Evolutionary conservation across 306 rosid genomes (phyloP).

Genomic region (Adenanthera pavonina): DNA sequence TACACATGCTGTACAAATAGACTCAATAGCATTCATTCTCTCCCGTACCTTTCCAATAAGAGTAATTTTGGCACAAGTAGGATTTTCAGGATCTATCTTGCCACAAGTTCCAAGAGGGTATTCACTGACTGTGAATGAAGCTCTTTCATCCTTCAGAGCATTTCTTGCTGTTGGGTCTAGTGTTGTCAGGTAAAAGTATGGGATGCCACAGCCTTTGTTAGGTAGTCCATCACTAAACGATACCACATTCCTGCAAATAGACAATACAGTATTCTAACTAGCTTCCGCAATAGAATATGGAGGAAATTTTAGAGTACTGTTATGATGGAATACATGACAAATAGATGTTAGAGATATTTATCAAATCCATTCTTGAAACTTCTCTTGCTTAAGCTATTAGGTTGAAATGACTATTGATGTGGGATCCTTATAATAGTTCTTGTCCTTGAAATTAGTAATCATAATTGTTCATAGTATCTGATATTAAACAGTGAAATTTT

Average conservation of each 20-base stretch:
- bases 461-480: not conserved
- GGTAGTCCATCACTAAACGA: conserved; percentile 89
- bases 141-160: conserved; percentile 66
- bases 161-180: conserved; percentile 87
- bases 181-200: conserved; percentile 89
- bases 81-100: conserved; percentile 80
- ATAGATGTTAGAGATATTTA: not conserved
- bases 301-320: not conserved
- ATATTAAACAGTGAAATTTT: not conserved
- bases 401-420: not conserved
- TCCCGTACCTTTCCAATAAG: conserved; percentile 80
- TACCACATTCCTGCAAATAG: conserved; percentile 76
- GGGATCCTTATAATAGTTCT: not conserved
- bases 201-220: conserved; percentile 67
- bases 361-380: not conserved
- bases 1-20: not conserved
- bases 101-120: conserved; percentile 90
- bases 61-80: conserved; percentile 83
- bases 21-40: conserved; percentile 19
- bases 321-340: not conserved
- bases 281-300: no score
- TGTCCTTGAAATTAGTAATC: not conserved
- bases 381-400: not conserved
- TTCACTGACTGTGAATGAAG: conserved; percentile 85
- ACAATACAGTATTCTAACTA: conserved; percentile 6